Evolutionary conservation across 2,329 filamentous ascomycete species (phyloP), one percentile per base, ranked within the genome.

Genomic region (Leptodontidium sp.): DNA sequence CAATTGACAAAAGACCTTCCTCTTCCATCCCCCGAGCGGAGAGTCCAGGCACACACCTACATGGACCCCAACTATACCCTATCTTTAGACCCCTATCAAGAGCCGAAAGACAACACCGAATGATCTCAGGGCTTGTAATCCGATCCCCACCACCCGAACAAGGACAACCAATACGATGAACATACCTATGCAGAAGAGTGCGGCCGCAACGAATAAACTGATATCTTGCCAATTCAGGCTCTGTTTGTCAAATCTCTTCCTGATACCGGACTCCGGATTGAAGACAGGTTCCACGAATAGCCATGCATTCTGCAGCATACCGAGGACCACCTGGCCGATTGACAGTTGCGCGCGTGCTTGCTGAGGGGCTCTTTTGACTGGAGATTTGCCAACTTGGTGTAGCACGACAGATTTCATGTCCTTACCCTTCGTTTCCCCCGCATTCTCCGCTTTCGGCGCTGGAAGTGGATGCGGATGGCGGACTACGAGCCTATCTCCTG

Each of bases 201-300:
- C 66, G 1, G 78, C 78, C n/a, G 78, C 68, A 2, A 74, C 32
- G 45, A 75, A 76, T 2, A 79, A 66, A 0, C 61, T 66, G 4
- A 67, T 68, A 68, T 81, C 79, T 1, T 72, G 62, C 65, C 72
- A 72, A 1, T 76, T 78, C 45, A 77, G 69, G 47, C 65, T 58
- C 4, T 75, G 72, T 29, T 55, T 64, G 32, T 73, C 70, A 15
- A 78, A 72, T 62, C 73, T 65, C 49, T 52, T 66, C 49, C 71
- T 65, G 14, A 73, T 32, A 17, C 32, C 63, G 29, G 72, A 71
- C 8, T 76, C 71, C 8, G 72, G 70, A 72, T 82, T 74, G 67
- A 84, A 81, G 14, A 83, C 80, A 1, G 82, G 82, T 61, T 73
- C 73, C 17, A 83, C 77, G 14, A 79, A 66, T 45, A 68, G 53